Percentiles rank a stretch among this genome's conserved stretches.
phyloP scores from a whole-genome alignment of 768 basidiomycete species.

The Mycena rebaudengoi region DNA sequence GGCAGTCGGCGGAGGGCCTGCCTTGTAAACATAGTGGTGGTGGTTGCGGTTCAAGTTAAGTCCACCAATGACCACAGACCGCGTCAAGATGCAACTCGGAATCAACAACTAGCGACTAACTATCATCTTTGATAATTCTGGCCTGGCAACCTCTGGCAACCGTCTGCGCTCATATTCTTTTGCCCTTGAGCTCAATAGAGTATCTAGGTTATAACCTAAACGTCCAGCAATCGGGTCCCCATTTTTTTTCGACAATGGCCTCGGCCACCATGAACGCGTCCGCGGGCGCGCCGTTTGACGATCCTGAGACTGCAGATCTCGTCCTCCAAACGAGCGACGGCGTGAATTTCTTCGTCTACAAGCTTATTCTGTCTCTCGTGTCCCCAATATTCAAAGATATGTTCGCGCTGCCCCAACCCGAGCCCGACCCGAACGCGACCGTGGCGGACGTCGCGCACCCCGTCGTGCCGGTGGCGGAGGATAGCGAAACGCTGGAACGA shows the following conservation, averaged over 20 bases:
- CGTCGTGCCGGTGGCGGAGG: constrained; percentile 38
- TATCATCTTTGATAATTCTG: too few relatives aligned
- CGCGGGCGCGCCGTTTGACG: constrained; percentile 2
- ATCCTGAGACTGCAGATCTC: constrained; percentile 6
- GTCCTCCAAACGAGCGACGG: constrained; percentile 27
- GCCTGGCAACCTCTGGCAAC: too few relatives aligned
- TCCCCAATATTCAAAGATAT: constrained; percentile 38
- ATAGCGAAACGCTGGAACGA: constrained; percentile 37
- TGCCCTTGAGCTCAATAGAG: constrained; percentile 5
- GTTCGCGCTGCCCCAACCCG: constrained; percentile 32
- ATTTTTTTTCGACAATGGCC: background rate
- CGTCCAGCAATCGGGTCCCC: too few relatives aligned
- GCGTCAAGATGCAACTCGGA: too few relatives aligned
- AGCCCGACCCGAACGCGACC: too few relatives aligned
- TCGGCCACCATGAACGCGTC: too few relatives aligned
- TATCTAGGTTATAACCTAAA: background rate
- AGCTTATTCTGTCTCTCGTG: constrained; percentile 30
- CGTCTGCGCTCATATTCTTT: too few relatives aligned
- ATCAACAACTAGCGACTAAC: too few relatives aligned
- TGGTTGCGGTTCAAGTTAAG: constrained; percentile 13
- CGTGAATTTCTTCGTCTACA: constrained; percentile 33
- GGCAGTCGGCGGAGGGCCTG: constrained; percentile 45
- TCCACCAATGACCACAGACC: too few relatives aligned
- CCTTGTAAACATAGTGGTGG: constrained; percentile 41
- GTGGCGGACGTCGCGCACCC: constrained; percentile 22